phyloP scores from a whole-genome alignment of 345 rosid species.

The Euphorbia peplus region DNA sequence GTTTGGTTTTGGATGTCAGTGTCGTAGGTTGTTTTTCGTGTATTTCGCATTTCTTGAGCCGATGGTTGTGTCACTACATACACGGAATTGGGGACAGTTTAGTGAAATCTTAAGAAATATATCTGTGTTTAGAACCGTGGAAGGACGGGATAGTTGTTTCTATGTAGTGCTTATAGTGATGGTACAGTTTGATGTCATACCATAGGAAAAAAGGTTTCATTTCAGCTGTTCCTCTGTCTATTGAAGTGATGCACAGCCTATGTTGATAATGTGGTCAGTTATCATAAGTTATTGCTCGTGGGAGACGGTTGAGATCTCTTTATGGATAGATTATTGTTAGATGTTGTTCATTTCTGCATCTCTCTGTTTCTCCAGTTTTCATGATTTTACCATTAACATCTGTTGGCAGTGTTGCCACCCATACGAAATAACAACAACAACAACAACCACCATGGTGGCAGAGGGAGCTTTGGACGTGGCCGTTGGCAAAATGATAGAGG shows the following conservation, averaged over 20 bases:
- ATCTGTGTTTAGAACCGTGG: background rate
- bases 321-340: slow-evolving; percentile 2
- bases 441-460: slow-evolving; percentile 44
- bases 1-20: background rate
- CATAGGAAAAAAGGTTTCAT: background rate
- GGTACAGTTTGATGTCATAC: background rate
- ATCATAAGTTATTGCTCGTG: background rate
- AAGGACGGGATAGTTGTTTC: background rate
- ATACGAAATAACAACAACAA: slow-evolving; percentile 47
- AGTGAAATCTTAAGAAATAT: background rate
- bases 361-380: background rate
- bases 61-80: background rate
- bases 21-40: background rate
- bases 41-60: background rate
- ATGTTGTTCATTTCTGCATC: background rate
- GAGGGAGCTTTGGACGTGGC: slow-evolving; percentile 76
- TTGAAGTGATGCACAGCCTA: background rate
- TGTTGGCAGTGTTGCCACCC: slow-evolving; percentile 61
- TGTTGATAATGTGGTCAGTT: slow-evolving; percentile 7
- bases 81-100: background rate
- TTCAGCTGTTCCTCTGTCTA: background rate
- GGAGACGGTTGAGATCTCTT: background rate
- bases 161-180: background rate
- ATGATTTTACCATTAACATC: background rate
- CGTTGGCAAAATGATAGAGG: slow-evolving; percentile 87